These are phyloP conservation scores for Hylodesmum podocarpum DNA, from an alignment of 306 rosid genomes.

Conservation along the genomic window DNA sequence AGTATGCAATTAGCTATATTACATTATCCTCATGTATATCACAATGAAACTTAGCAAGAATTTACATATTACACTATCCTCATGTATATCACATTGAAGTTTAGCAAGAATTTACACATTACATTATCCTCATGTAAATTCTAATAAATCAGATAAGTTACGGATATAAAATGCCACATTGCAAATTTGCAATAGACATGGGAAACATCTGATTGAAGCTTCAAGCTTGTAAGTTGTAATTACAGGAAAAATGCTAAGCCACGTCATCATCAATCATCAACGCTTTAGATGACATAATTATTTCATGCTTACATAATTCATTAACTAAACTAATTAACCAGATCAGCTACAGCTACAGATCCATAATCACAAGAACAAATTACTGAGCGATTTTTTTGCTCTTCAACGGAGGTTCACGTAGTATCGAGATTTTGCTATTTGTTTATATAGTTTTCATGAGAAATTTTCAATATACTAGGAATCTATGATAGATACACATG, in stretches of 20 bases:
- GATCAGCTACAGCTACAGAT: too few relatives aligned
- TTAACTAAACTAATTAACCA: too few relatives aligned
- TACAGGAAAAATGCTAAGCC: not conserved
- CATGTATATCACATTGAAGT: not conserved
- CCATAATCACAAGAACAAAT: too few relatives aligned
- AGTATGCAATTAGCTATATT: constrained; percentile 3
- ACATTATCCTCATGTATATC: constrained; percentile 3
- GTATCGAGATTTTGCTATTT: too few relatives aligned
- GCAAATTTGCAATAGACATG: not conserved
- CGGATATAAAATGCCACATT: not conserved
- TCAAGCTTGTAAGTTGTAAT: not conserved
- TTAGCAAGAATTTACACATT: not conserved
- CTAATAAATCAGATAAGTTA: not conserved
- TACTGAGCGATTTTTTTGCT: too few relatives aligned
- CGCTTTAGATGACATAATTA: not conserved
- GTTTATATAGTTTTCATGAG: too few relatives aligned
- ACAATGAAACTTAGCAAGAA: not conserved
- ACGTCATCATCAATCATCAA: not conserved
- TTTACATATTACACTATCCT: not conserved
- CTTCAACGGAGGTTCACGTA: too few relatives aligned
- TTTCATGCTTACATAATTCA: not conserved
- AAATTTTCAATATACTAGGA: too few relatives aligned
- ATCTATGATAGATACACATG: too few relatives aligned
- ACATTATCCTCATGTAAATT: not conserved
- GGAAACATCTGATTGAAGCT: not conserved